These are phyloP conservation scores for Verbascum thapsus DNA, from an alignment of 257 asterid genomes.

Conservation along the genomic window DNA sequence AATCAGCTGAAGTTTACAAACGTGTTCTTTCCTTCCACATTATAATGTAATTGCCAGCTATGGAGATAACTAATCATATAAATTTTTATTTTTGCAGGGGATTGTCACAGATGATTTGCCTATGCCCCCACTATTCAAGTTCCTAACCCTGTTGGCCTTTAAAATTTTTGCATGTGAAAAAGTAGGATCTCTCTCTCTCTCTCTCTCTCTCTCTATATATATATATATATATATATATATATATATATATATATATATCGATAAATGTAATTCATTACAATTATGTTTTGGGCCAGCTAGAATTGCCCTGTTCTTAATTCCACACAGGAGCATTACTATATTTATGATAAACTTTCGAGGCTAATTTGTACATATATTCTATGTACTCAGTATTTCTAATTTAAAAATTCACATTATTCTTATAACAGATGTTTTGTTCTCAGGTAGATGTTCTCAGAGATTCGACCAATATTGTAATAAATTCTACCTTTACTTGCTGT, in stretches of 20 bases:
- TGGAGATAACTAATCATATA: constrained; percentile 24
- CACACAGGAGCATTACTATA: too few relatives aligned
- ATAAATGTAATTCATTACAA: too few relatives aligned
- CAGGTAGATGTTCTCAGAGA: constrained; percentile 90
- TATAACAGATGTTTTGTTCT: constrained; percentile 24
- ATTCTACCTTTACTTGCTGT: constrained; percentile 12
- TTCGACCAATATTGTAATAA: constrained; percentile 89
- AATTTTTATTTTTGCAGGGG: constrained; percentile 52
- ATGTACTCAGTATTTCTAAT: neutral
- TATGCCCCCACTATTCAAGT: constrained; percentile 94
- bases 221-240: neutral
- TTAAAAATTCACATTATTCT: neutral
- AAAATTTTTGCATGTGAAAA: constrained; percentile 73
- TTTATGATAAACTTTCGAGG: too few relatives aligned
- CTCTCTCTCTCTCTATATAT: constrained; percentile 7
- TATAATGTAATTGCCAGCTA: constrained; percentile 13
- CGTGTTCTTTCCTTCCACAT: neutral
- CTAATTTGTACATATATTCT: too few relatives aligned
- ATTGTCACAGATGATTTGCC: constrained; percentile 71
- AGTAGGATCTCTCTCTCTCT: constrained; percentile 42
- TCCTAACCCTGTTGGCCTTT: constrained; percentile 83
- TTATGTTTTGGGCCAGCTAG: too few relatives aligned
- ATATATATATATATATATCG: too few relatives aligned
- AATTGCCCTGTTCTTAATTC: too few relatives aligned
- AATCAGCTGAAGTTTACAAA: constrained; percentile 52